Percentiles rank a stretch among this genome's conserved stretches.
phyloP scores from a whole-genome alignment of 2,329 filamentous ascomycete genomes.

The Sclerotinia spermophila region DNA sequence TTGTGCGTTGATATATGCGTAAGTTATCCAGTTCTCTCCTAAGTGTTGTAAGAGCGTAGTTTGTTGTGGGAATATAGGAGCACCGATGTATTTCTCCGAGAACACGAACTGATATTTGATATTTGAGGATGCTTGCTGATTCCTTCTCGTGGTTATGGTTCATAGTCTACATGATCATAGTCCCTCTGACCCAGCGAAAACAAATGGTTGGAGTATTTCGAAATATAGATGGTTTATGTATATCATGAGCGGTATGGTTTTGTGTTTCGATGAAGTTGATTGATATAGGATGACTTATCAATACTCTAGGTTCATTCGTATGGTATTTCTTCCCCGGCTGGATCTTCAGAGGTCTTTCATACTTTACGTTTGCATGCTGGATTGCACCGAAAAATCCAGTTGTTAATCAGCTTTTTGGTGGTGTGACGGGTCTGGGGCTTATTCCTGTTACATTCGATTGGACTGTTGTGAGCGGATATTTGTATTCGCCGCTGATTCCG shows the following conservation, averaged over 20 bases:
- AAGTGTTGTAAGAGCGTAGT: not conserved
- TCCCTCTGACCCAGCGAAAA: slow-evolving; percentile 44
- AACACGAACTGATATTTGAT: not conserved
- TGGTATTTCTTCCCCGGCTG: slow-evolving; percentile 55
- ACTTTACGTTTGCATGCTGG: slow-evolving; percentile 72
- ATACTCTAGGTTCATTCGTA: slow-evolving; percentile 20
- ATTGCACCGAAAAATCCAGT: slow-evolving; percentile 64
- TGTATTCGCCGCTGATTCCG: not conserved
- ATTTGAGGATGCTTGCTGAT: not conserved
- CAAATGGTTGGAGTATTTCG: slow-evolving; percentile 49
- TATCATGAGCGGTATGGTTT: slow-evolving; percentile 43
- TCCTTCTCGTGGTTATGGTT: slow-evolving; percentile 39
- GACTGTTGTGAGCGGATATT: slow-evolving; percentile 55
- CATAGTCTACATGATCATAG: slow-evolving; percentile 53
- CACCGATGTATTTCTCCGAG: not conserved
- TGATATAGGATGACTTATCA: not conserved
- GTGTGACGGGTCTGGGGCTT: slow-evolving; percentile 60
- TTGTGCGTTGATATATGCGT: slow-evolving; percentile 45
- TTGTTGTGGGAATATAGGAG: not conserved
- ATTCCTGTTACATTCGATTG: slow-evolving; percentile 74
- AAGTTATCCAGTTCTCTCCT: slow-evolving; percentile 34
- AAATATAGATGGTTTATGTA: slow-evolving; percentile 43
- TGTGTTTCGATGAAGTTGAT: not conserved
- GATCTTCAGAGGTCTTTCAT: slow-evolving; percentile 47
- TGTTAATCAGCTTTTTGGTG: slow-evolving; percentile 71